Evolutionary conservation across 208 protist genomes (phyloP), one percentile per base, ranked within the genome.

Genomic region (Acanthamoeba sp.): DNA sequence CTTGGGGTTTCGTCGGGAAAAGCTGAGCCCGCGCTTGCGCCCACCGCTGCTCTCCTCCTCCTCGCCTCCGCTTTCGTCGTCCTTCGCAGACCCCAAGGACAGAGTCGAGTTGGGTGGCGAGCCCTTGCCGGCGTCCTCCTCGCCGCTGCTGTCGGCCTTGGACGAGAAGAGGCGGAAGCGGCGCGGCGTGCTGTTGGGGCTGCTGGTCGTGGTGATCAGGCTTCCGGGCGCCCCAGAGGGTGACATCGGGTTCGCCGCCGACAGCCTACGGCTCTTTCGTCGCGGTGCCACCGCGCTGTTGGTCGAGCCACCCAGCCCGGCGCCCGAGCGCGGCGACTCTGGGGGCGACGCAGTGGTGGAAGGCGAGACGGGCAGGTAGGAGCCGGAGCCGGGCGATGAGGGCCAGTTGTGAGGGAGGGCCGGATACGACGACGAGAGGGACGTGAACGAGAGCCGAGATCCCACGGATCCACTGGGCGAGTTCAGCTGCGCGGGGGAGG

Each of bases 11-110:
- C 69, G 69, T 6, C 69, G 69, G 29, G 69, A n/a, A 32, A 78
- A 78, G 69, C 69, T 78, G 7, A 78, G 27, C 29, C 69, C 69
- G 36, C 69, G 69, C 69, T 62, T 62, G 16, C 69, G 27, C 34
- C 69, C 7, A 9, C 57, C 27, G 9, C 20, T 12, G 20, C 27
- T 24, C 57, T 64, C 57, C 50, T 64, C 57, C 57, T 64, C 57
- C 57, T 64, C 57, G 57, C 57, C 55, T 16, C 55, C 55, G 55
- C 55, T 64, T 7, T 64, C 57, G 10, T 6, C 27, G 0, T 32
- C 57, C n/a, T n/a, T n/a, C n/a, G n/a, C n/a, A n/a, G n/a, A n/a
- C n/a, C n/a, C n/a, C n/a, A n/a, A n/a, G n/a, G n/a, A n/a, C n/a
- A n/a, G n/a, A n/a, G n/a, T n/a, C n/a, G n/a, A n/a, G n/a, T n/a